Base-by-base conservation (phyloP, 1,284 basidiomycete species). In the Singerocomus rubriflavus region DNA sequence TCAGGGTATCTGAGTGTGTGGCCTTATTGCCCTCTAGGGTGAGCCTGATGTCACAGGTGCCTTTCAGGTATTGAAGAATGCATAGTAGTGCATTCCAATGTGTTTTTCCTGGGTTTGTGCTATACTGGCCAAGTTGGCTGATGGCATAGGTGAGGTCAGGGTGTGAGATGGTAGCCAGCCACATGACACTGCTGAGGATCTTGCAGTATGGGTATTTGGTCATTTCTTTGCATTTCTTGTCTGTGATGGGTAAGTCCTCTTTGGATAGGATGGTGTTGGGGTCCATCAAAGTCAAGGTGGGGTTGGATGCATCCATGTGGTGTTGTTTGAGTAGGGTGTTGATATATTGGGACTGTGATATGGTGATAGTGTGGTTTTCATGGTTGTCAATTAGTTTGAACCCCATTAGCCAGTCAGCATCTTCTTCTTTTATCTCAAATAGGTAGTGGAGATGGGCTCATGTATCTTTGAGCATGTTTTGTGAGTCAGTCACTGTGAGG, bases 51-150 rank as follows among this genome's bases (percentile, higher is more conserved):
- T n/a, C n/a, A n/a, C n/a, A n/a, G n/a, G n/a, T n/a, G n/a, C n/a
- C n/a, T n/a, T n/a, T n/a, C n/a, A n/a, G n/a, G n/a, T n/a, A n/a
- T n/a, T 5, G 5, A 16, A 5, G 14, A 16, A 46, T 26, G 4
- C 25, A 11, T 1, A 41, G 34, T 0, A 51, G 29, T 0, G 30
- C 36, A 1, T 43, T 51, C 52, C 42, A 54, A 26, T 54, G 49
- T 1, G 21, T 3, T 10, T 47, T 47, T 0, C 49, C 26, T 2
- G 45, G 52, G 7, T 54, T 48, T 2, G 39, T 31, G n/a, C 46
- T 51, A 12, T 17, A 54, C 26, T 47, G 51, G 2, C 51, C 39
- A 12, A 52, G 46, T 1, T 46, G 12, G 16, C 51, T 53, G 13
- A 25, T 16, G 2, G 38, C 6, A 3, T 25, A 53, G 0, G 38